A percentile compares a stretch with the other conserved stretches of the same genome.
Conservation (phyloP, 768 basidiomycete genomes). For the Hypholoma fasciculare region DNA sequence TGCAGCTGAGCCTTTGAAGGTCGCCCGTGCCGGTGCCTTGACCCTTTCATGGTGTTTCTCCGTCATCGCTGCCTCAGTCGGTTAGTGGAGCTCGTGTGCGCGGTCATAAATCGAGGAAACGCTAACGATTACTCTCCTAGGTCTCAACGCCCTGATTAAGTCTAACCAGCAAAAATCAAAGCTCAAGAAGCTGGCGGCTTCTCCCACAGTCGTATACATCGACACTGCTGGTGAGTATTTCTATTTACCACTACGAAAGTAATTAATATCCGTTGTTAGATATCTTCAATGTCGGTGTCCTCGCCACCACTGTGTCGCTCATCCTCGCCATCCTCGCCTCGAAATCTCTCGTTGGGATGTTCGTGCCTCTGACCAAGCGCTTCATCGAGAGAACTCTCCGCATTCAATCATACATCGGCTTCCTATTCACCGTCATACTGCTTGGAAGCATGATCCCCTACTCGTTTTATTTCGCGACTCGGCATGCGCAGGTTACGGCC, state of each 20-base stretch:
- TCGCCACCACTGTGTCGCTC: conserved; percentile 22
- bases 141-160: conserved; percentile 41
- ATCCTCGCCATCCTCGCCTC: conserved; percentile 22
- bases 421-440: conserved; percentile 24
- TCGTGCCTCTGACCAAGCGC: conserved; percentile 13
- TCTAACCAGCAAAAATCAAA: conserved; percentile 37
- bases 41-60: conserved; percentile 19
- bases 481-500: conserved; percentile 41
- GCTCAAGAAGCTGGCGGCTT: conserved; percentile 30
- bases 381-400: conserved; percentile 16
- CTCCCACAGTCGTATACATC: conserved; percentile 34
- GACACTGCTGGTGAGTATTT: conserved; percentile 32
- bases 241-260: background rate
- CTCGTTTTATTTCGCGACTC: conserved; percentile 44
- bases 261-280: conserved; percentile 26
- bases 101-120: background rate
- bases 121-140: conserved; percentile 17
- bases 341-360: conserved; percentile 13
- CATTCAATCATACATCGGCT: conserved; percentile 13
- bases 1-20: conserved; percentile 13
- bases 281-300: conserved; percentile 36
- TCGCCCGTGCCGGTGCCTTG: conserved; percentile 9
- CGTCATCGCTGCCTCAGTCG: conserved; percentile 17
- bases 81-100: background rate
- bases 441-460: conserved; percentile 50